Conservation (phyloP, 106 monocot genomes). For the Xerophyta viscosa region DNA sequence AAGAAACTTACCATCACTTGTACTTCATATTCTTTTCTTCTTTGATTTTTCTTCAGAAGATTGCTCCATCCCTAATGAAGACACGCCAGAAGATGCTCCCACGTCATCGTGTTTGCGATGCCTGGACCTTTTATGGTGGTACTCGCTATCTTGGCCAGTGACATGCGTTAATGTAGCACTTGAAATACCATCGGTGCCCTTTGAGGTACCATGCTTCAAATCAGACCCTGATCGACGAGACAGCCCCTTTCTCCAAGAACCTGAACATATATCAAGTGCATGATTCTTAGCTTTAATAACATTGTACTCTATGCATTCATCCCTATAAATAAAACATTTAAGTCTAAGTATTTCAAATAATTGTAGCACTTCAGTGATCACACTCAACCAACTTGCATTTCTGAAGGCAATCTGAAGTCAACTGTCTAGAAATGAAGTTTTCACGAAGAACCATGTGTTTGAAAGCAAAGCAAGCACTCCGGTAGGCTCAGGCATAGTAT, state of each 20-base stretch:
- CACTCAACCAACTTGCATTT: too few relatives aligned
- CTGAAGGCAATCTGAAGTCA: too few relatives aligned
- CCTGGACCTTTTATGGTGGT: constrained; percentile 11
- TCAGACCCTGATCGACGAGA: constrained; percentile 12
- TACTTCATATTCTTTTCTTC: constrained; percentile 34
- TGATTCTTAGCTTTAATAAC: not conserved
- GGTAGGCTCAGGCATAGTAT: too few relatives aligned
- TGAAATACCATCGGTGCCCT: constrained; percentile 12
- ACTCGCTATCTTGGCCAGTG: constrained; percentile 13
- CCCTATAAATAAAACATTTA: too few relatives aligned
- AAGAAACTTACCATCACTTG: too few relatives aligned
- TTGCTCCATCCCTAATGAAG: constrained; percentile 12
- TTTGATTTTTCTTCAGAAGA: constrained; percentile 22
- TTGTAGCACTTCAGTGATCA: too few relatives aligned
- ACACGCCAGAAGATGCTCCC: not conserved
- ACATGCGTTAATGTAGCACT: constrained; percentile 26
- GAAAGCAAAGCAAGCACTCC: too few relatives aligned
- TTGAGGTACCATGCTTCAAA: constrained; percentile 12
- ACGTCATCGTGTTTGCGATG: constrained; percentile 18
- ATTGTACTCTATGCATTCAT: too few relatives aligned
- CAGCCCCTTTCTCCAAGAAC: constrained; percentile 19
- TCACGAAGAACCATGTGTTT: too few relatives aligned
- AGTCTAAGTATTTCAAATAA: too few relatives aligned
- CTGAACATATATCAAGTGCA: constrained; percentile 5
- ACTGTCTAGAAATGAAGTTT: too few relatives aligned